These are phyloP conservation scores for Triglochin maritima DNA, from an alignment of 106 monocot genomes.

Conservation along the genomic window DNA sequence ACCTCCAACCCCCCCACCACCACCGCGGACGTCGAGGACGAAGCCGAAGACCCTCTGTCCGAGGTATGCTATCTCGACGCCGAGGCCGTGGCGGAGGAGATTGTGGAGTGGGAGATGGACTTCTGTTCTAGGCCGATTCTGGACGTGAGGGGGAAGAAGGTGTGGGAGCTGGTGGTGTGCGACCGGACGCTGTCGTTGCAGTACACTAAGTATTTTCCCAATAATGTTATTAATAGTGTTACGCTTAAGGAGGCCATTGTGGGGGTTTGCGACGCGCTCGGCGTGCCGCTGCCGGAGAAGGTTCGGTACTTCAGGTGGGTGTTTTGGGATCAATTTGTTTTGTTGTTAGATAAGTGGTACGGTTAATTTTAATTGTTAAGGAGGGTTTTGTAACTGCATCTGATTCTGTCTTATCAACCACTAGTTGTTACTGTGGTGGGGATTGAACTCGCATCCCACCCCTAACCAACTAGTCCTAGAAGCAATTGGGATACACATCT, in stretches of 20 bases:
- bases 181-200: constrained; percentile 76
- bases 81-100: constrained; percentile 21
- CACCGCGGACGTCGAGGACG: constrained; percentile 17
- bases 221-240: constrained; percentile 89
- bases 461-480: too few species aligned
- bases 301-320: constrained; percentile 76
- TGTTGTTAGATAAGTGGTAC: too few species aligned
- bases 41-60: constrained; percentile 40
- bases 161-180: constrained; percentile 94
- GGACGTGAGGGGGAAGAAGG: constrained; percentile 74
- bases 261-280: constrained; percentile 27
- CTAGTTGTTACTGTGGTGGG: too few species aligned
- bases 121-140: constrained; percentile 93
- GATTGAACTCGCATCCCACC: too few species aligned
- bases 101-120: constrained; percentile 87
- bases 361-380: too few species aligned
- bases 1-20: neutral
- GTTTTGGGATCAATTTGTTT: too few species aligned
- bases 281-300: constrained; percentile 69
- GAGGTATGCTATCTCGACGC: constrained; percentile 78
- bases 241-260: constrained; percentile 84
- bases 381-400: too few species aligned
- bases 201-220: constrained; percentile 88
- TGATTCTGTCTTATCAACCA: too few species aligned
- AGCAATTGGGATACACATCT: too few species aligned